phyloP scores from a whole-genome alignment of 139 green algal species.

The Micromonas pusilla region DNA sequence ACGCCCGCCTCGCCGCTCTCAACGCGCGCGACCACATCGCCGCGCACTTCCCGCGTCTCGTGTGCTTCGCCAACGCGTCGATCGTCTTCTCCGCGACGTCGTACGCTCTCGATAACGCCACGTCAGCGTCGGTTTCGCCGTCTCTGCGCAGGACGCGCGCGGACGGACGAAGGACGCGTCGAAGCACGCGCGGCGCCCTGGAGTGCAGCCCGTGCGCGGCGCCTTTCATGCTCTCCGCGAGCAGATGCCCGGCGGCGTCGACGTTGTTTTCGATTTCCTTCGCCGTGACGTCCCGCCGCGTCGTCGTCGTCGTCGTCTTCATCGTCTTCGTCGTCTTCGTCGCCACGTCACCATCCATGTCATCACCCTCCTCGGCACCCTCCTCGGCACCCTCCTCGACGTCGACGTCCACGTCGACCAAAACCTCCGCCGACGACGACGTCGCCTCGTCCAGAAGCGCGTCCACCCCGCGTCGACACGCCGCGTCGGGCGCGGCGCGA shows the following conservation, averaged over 20 bases:
- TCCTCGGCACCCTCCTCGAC: not conserved
- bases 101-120: not conserved
- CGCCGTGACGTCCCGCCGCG: not conserved
- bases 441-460: not conserved
- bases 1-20: not conserved
- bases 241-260: not conserved
- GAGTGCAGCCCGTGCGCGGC: not conserved
- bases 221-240: not conserved
- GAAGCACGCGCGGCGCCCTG: not conserved
- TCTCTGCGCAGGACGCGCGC: not conserved
- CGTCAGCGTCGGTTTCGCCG: not conserved
- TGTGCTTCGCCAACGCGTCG: not conserved
- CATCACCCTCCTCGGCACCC: not conserved
- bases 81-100: not conserved
- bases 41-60: not conserved
- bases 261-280: not conserved
- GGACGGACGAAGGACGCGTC: not conserved
- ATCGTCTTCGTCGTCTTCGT: too few species aligned
- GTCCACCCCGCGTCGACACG: not conserved
- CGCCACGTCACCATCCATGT: not conserved
- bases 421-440: not conserved
- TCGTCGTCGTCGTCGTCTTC: too few species aligned
- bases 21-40: not conserved
- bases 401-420: not conserved
- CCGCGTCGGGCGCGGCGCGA: not conserved